Base-by-base conservation (phyloP, 2,329 filamentous ascomycete species). In the Clarireedia homoeocarpa region DNA sequence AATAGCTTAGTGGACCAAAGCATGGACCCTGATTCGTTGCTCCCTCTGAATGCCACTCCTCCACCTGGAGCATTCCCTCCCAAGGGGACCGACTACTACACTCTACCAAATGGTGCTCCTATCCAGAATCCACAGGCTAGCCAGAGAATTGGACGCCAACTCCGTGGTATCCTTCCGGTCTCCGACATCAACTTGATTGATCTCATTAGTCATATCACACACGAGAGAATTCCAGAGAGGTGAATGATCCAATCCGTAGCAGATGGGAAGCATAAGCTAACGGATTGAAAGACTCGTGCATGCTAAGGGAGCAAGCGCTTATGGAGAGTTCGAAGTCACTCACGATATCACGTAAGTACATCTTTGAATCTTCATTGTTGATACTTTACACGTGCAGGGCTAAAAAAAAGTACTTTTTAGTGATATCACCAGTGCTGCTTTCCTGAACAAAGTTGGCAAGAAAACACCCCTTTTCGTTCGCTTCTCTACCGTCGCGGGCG, bases 401-500 rank as follows among this genome's bases (percentile, higher is more conserved):
- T 34, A 9, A 34, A 4, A 12, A 12, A 4, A 34, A 3, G 30
- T 12, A 12, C 10, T 12, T 34, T 12, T 3, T 34, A 34, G 30
- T 23, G 66, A 72, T 48, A 73, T 78, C 50, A 77, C 83, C 66
- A 77, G 74, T 64, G 73, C 79, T 55, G 46, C 26, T n/a, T 34
- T 48, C 15, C 24, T 48, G 3, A 30, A 20, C 15, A n/a, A 34
- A 48, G 74, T 80, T 48, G 86, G 85, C 60, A 88, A 88, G 73
- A 79, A 80, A 67, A 88, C 83, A 39, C 70, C 86, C 58, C 76
- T 83, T 1, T 24, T 58, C 9, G 77, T 79, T 34, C 81, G 86
- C 2, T 85, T 87, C 42, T 77, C 74, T 0, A 77, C 75, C 0
- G 72, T 76, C 15, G 74, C 68, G 2, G 67, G 67, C 2, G 74